Conservation (phyloP, 257 asterid genomes). For the Solanum stenotomum region DNA sequence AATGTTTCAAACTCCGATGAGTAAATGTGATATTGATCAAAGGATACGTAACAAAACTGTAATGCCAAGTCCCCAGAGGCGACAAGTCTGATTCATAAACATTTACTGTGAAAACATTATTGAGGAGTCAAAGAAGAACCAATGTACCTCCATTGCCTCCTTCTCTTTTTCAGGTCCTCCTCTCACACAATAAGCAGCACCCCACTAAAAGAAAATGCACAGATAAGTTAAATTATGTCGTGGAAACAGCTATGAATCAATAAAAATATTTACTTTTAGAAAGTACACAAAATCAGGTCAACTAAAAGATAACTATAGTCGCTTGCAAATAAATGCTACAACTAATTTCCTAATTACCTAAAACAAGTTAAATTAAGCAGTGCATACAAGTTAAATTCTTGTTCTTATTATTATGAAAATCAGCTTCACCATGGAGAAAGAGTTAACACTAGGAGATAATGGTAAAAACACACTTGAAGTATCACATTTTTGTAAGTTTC, state of each 20-base stretch:
- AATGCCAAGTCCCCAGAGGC: background rate
- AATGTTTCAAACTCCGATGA: background rate
- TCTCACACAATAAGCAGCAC: constrained; percentile 12
- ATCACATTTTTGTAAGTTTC: no score
- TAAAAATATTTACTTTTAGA: background rate
- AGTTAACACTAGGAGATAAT: background rate
- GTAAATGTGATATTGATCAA: background rate
- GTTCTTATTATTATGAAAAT: background rate
- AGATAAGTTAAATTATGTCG: background rate
- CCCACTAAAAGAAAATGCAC: constrained; percentile 37
- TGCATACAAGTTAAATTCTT: no score
- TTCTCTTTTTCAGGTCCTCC: constrained; percentile 9
- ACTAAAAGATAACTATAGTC: background rate
- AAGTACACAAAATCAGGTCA: background rate
- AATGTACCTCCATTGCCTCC: constrained; percentile 49
- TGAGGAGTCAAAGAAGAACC: background rate
- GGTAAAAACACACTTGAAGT: no score
- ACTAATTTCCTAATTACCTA: background rate
- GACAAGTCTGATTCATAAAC: background rate
- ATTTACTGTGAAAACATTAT: background rate
- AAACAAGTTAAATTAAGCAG: background rate
- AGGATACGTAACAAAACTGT: background rate
- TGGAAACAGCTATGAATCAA: background rate
- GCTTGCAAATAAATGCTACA: background rate
- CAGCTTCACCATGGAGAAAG: background rate